phyloP scores from a whole-genome alignment of 441 rosid species.

The Adansonia rubrostipa region DNA sequence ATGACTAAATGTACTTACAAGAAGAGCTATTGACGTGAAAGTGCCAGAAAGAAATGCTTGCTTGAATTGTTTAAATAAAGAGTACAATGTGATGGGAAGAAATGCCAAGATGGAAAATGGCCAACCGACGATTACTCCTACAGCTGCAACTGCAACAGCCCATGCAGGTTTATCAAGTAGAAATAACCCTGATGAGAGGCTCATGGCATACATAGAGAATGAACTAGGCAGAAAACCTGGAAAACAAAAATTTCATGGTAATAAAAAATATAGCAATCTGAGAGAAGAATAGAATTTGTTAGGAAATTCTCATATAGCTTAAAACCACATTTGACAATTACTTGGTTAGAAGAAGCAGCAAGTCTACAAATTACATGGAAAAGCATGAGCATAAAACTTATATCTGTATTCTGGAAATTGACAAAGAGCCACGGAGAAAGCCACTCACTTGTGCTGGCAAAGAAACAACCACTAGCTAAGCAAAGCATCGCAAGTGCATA shows the following conservation, averaged over 20 bases:
- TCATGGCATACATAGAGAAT: constrained; percentile 94
- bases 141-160: constrained; percentile 72
- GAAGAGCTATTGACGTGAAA: constrained; percentile 52
- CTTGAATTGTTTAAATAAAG: constrained; percentile 70
- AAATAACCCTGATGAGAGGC: constrained; percentile 88
- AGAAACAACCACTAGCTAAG: constrained; percentile 97
- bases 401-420: constrained; percentile 17
- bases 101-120: constrained; percentile 91
- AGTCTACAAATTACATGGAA: constrained; percentile 9
- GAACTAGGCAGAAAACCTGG: constrained; percentile 97
- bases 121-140: constrained; percentile 94
- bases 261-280: background rate
- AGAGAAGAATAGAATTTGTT: background rate
- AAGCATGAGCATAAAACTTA: constrained; percentile 16
- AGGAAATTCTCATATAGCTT: background rate
- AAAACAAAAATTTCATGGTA: constrained; percentile 6
- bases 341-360: constrained; percentile 20
- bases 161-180: constrained; percentile 73
- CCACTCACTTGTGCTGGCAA: constrained; percentile 93
- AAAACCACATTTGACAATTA: background rate
- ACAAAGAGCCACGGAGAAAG: background rate
- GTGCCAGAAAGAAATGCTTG: constrained; percentile 69
- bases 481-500: constrained; percentile 94
- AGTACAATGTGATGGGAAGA: constrained; percentile 68
- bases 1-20: constrained; percentile 49